Evolutionary conservation across 306 rosid species (phyloP), one percentile per base, ranked within the genome.

Genomic region (Phaseolus lunatus): DNA sequence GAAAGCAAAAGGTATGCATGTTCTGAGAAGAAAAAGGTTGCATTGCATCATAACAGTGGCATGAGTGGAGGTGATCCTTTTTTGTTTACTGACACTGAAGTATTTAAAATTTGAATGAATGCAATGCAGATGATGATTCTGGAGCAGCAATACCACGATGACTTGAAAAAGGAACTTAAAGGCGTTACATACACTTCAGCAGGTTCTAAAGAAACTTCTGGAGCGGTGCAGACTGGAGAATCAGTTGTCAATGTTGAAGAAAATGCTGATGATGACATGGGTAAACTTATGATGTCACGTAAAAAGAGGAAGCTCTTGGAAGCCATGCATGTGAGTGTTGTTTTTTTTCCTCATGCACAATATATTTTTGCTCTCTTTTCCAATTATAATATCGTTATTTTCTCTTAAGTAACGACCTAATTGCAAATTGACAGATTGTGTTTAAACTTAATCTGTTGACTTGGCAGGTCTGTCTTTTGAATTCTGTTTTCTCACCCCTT

Each of bases 61-160:
- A 59, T 5, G 59, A 49, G 22, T 33, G 27, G 52, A 41, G 19
- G 31, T 12, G 41, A 37, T 68, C 13, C 31, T 67, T 57, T 76
- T 53, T 7, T 48, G 43, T 29, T 67, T 22, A 41, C 31, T 31
- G n/a, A 4, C 50, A 49, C 41, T 7, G 1, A 22, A 24, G 10
- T 35, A 73, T 29, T 39, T 68, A 68, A 18, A 27, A 64, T 74
- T 49, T 81, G 43, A 76, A 75, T 84, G 71, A 39, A 64, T 85
- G 78, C 86, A 86, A 76, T 87, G 88, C 89, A 95, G 97, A 89
- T 92, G 91, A 81, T 78, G 89, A 74, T 83, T 65, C 86, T 75
- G 61, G 91, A 90, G 87, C 76, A 80, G 86, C 93, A 86, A 84
- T 89, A 88, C 83, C 93, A 81, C 48, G 91, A 92, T 48, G 99